Evolutionary conservation across 2,329 filamentous ascomycete genomes (phyloP).

Genomic region (Venturia effusa): DNA sequence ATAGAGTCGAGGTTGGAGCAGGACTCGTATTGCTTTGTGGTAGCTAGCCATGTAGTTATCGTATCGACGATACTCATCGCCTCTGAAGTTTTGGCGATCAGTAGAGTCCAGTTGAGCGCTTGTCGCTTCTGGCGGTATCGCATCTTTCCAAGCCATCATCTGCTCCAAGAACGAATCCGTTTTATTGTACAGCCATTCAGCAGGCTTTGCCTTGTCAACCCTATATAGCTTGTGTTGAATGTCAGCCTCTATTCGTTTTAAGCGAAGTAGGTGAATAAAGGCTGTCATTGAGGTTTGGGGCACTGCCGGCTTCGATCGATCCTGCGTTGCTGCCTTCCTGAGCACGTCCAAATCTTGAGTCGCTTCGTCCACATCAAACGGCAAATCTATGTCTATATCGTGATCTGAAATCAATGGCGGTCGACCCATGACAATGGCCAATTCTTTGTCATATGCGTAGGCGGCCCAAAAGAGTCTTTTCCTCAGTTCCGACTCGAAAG

Average conservation of each 20-base stretch:
- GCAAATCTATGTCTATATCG: not conserved
- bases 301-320: not conserved
- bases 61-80: not conserved
- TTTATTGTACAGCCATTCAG: not conserved
- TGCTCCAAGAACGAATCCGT: not conserved
- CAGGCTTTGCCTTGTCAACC: not conserved
- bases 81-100: not conserved
- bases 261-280: not conserved
- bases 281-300: not conserved
- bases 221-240: conserved; percentile 3
- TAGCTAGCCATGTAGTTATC: not conserved
- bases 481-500: not conserved
- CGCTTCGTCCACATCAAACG: not conserved
- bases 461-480: not conserved
- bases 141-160: conserved; percentile 1
- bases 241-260: not conserved
- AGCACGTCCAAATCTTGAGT: not conserved
- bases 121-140: not conserved
- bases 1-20: not conserved
- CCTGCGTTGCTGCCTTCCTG: not conserved
- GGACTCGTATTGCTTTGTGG: not conserved
- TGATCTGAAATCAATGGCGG: not conserved
- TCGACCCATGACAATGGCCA: not conserved
- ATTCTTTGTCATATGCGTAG: not conserved
- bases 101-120: not conserved